phyloP scores from a whole-genome alignment of 768 basidiomycete genomes.

The Amanita inopinata region DNA sequence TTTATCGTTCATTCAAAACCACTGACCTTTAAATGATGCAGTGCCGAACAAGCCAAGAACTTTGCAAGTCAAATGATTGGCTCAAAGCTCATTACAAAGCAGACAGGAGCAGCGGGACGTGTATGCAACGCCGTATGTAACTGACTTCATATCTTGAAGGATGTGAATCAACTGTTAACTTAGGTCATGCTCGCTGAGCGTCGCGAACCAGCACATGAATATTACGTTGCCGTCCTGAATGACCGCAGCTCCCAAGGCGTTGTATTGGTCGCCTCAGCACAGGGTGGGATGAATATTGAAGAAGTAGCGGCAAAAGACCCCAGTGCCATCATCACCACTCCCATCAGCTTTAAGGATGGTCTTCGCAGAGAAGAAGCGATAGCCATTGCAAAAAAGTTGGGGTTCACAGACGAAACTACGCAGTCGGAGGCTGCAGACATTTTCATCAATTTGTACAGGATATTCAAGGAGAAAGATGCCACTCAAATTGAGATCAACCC shows the following conservation, averaged over 20 bases:
- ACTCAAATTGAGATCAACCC: constrained; percentile 99
- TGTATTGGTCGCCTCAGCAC: constrained; percentile 86
- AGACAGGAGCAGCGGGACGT: constrained; percentile 88
- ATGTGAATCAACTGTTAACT: constrained; percentile 1
- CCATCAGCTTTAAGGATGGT: constrained; percentile 78
- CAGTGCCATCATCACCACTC: constrained; percentile 88
- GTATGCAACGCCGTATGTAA: constrained; percentile 84
- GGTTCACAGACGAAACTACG: constrained; percentile 65
- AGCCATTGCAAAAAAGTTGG: constrained; percentile 79
- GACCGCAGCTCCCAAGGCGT: constrained; percentile 85
- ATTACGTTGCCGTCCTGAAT: constrained; percentile 95
- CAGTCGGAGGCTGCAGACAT: constrained; percentile 85
- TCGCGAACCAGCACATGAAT: constrained; percentile 88
- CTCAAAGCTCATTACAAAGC: constrained; percentile 93
- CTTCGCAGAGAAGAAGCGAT: constrained; percentile 65
- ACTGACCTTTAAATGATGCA: constrained; percentile 19
- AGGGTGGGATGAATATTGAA: constrained; percentile 99
- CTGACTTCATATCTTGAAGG: constrained; percentile 1
- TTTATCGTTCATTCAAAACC: constrained; percentile 6
- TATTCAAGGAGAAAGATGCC: constrained; percentile 98
- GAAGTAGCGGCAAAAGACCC: constrained; percentile 97
- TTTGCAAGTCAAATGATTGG: constrained; percentile 91
- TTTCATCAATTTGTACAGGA: constrained; percentile 88
- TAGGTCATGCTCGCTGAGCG: constrained; percentile 98
- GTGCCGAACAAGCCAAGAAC: constrained; percentile 83